These are phyloP conservation scores for Skeletonema tropicum DNA, from an alignment of 108 stramenopile species.

Conservation along the genomic window DNA sequence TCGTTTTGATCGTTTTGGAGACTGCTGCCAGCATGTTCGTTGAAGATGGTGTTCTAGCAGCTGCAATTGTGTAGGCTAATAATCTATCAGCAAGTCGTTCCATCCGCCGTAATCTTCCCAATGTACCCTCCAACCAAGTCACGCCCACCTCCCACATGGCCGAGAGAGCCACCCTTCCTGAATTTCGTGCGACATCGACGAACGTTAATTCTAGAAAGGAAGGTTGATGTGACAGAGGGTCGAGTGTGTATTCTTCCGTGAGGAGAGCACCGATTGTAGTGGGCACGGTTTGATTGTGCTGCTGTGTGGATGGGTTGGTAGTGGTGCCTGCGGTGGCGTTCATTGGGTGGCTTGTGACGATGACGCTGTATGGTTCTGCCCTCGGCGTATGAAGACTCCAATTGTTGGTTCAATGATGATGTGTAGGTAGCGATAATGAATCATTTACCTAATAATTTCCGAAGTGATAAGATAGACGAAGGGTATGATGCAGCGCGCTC, in stretches of 20 bases:
- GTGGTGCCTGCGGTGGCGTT: not conserved
- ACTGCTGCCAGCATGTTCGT: constrained; percentile 3
- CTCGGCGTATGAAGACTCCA: too few species aligned
- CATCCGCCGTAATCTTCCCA: constrained; percentile 20
- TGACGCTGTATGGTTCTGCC: too few species aligned
- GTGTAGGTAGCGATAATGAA: too few species aligned
- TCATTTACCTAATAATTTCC: too few species aligned
- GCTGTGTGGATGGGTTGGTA: not conserved
- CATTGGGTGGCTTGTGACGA: too few species aligned
- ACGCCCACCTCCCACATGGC: constrained; percentile 43
- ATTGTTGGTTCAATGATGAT: too few species aligned
- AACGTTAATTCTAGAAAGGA: constrained; percentile 85
- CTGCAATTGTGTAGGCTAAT: constrained; percentile 3
- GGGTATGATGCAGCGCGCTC: too few species aligned
- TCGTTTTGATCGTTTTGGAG: constrained; percentile 1
- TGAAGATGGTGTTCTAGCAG: not conserved
- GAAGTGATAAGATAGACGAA: too few species aligned
- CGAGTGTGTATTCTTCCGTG: constrained; percentile 82
- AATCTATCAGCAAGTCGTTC: constrained; percentile 25
- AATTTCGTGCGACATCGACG: constrained; percentile 67
- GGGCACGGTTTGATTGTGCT: constrained; percentile 62
- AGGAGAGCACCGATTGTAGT: constrained; percentile 71
- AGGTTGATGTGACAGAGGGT: constrained; percentile 74
- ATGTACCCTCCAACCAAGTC: constrained; percentile 18
- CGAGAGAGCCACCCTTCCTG: constrained; percentile 59